A percentile compares a stretch with the other conserved stretches of the same genome.
phyloP scores from a whole-genome alignment of 2,329 filamentous ascomycete genomes.

The Clonostachys sp. region DNA sequence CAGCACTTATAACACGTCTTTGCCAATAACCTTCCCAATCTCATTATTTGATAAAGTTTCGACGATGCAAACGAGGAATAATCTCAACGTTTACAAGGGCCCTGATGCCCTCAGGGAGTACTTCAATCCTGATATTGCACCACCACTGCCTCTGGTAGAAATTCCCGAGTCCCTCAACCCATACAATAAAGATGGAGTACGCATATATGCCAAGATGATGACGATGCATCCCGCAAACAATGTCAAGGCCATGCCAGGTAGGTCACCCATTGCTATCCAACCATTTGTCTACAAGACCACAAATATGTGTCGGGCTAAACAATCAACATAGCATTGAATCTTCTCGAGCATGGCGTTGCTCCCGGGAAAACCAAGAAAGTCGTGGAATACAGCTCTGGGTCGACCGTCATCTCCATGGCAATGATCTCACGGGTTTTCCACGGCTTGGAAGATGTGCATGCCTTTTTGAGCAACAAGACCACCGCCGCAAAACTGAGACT shows the following conservation, averaged over 20 bases:
- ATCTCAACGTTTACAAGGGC: slow-evolving; percentile 52
- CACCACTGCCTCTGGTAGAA: slow-evolving; percentile 58
- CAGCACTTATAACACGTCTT: too few species aligned
- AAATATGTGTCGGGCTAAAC: slow-evolving; percentile 10
- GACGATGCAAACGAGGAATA: background rate
- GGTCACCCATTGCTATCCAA: slow-evolving; percentile 22
- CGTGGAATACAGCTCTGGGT: slow-evolving; percentile 58
- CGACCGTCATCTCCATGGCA: slow-evolving; percentile 54
- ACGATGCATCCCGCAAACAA: slow-evolving; percentile 61
- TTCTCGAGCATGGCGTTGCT: slow-evolving; percentile 30
- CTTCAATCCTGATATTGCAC: slow-evolving; percentile 15
- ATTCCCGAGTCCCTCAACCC: slow-evolving; percentile 35
- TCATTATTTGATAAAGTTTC: too few species aligned
- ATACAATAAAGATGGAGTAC: slow-evolving; percentile 3
- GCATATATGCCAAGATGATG: slow-evolving; percentile 44
- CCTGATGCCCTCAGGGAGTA: slow-evolving; percentile 44
- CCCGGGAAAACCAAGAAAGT: slow-evolving; percentile 40
- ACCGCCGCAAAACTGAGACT: slow-evolving; percentile 7
- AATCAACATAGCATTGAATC: slow-evolving; percentile 33
- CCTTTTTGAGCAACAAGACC: slow-evolving; percentile 40
- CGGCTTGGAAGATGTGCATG: slow-evolving; percentile 24
- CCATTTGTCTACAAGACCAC: slow-evolving; percentile 1
- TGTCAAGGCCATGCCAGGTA: slow-evolving; percentile 58
- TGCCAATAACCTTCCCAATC: too few species aligned
- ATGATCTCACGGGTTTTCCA: slow-evolving; percentile 7